Evolutionary conservation across 148 eudicot genomes (phyloP), one percentile per base, ranked within the genome.

Genomic region (Camellia granthamiana): DNA sequence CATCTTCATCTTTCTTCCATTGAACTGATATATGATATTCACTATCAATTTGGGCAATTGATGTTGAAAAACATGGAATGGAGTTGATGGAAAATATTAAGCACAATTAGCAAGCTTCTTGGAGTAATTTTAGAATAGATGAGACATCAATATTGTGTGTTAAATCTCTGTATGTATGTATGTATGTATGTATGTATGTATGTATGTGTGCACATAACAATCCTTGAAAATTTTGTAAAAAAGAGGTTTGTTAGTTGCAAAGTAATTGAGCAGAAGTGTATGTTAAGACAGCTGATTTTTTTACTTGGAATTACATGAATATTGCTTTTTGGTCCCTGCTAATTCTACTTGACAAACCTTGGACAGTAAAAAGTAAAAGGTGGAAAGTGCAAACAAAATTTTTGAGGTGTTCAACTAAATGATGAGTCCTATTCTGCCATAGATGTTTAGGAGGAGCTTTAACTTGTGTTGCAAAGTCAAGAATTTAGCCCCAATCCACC

Each of bases 1-100:
- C 23, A 49, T 52, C 77, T 58, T 47, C 49, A 71, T 61, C 72
- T 51, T 70, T 23, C 56, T 79, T 79, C 73, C 21, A 21, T 23
- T 64, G 63, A 59, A 61, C 71, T 59, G 44, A 23, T 55, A 1
- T 52, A 9, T 13, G 30, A 10, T 64, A 18, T 51, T 62, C 43
- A 43, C 74, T 5, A 58, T 49, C 61, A n/a, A 30, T 70, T 72
- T 73, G 84, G 72, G 23, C 21, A 61, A 30, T 52, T 46, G 67
- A 74, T 77, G 52, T 72, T 72, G 76, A 81, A 78, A 77, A 72
- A 73, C 78, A 83, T 86, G 81, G 30, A 62, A 76, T 83, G 44
- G 67, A 79, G 44, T 18, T 59, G 70, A 61, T 75, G 84, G 75
- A 60, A 65, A 82, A 72, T 78, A 62, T 73, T 82, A 44, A 79